Evolutionary conservation across 2,329 filamentous ascomycete species (phyloP), one percentile per base, ranked within the genome.

Genomic region (Cryphonectria japonica): DNA sequence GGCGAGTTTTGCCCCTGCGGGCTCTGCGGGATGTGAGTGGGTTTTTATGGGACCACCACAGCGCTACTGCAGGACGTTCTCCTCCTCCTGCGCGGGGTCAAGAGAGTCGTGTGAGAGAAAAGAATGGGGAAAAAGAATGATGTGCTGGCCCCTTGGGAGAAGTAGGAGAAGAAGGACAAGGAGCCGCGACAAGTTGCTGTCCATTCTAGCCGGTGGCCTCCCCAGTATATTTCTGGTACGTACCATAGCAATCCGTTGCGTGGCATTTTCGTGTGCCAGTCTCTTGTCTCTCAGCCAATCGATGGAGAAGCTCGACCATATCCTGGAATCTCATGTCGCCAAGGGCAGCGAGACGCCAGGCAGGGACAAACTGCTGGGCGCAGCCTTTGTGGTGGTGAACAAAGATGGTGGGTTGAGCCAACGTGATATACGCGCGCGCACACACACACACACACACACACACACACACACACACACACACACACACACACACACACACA

Each of bases 321-420:
- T 82, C 34, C 74, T 82, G 8, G 65, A 75, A 32, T 74, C 76
- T 16, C 75, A 80, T 69, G 76, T 79, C 46, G 46, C 41, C 22
- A 59, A 75, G 22, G 77, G 73, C 9, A 8, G 32, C 26, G 71
- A 77, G 2, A 76, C 71, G 13, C 69, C 81, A 37, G 78, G 78
- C 7, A 75, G 72, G 1, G 74, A 78, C 54, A 81, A 79, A 74
- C 71, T 82, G 22, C 78, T 81, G 3, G 81, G 81, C 37, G 80
- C 79, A 0, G 77, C 81, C 3, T 82, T 82, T 66, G 72, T 79
- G 11, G 79, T 81, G 8, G 76, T 78, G 5, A 73, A 79, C 71
- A 75, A 76, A 67, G 67, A 81, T 67, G 79, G 81, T 78, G 60
- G 39, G 73, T 72, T 1, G 66, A 29, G 3, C 29, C 34, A 41